Base-by-base conservation (phyloP, 805 yeast genomes). In the Cyberlindnera euphorbiiphila region DNA sequence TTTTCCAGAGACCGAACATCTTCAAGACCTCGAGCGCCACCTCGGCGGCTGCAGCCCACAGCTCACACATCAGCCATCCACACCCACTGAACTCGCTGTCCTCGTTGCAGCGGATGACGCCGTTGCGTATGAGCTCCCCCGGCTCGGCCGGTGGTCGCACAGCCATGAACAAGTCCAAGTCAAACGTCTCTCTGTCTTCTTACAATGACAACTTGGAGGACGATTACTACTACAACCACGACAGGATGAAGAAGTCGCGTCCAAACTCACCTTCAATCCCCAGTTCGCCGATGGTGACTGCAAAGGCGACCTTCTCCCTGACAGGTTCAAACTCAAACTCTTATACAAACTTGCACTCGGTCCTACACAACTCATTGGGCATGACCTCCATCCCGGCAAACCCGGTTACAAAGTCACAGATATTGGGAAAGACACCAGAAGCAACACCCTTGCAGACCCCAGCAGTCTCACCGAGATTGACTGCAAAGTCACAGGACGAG, bases 101-200 rank as follows among this genome's bases (percentile, higher is more conserved):
- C 0, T 70, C 83, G 4, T 56, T 80, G 37, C 84, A 78, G 53
- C 66, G 79, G 52, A 74, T 78, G 81, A 78, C 83, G 0, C 84
- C 82, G 7, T 52, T 76, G 19, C 56, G 67, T 38, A 50, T 43
- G 42, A 53, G 17, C 49, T 59, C 38, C 25, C 61, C 39, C 30
- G 47, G 12, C 27, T 3, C 34, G 2, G 13, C 49, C 17, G 27
- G 44, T 21, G 38, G 46, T 9, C 45, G 47, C n/a, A 18, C 59
- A 9, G 37, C 52, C 20, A 22, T 43, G 34, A 38, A 45, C 29
- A 42, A 53, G 48, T 36, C 55, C 9, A 53, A 52, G 38, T 52
- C 57, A 8, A 48, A 54, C 27, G 50, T 49, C 12, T 52, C 57
- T 5, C 28, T 54, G 9, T 47, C 60, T 1, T 54, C 59, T 7